A percentile compares a stretch with the other conserved stretches of the same genome.
phyloP scores from a whole-genome alignment of 768 basidiomycete genomes.

The Agaricus blazei region DNA sequence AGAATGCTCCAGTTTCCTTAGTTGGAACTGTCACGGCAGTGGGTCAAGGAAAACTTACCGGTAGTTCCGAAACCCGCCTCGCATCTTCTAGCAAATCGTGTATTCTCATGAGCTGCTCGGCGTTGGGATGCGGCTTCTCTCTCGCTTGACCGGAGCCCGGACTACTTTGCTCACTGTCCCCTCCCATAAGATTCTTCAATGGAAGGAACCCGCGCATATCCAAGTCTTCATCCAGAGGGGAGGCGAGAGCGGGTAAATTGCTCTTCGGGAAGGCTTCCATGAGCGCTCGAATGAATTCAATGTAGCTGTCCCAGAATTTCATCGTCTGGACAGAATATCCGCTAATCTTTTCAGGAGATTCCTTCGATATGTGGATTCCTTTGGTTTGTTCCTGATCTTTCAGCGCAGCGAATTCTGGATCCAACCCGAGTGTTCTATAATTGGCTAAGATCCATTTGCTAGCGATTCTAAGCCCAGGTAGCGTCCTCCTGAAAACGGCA shows the following conservation, averaged over 20 bases:
- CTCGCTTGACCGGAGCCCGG: conserved; percentile 19
- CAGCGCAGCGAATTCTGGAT: conserved; percentile 30
- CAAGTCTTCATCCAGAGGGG: conserved; percentile 82
- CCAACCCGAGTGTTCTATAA: conserved; percentile 56
- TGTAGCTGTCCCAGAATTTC: conserved; percentile 70
- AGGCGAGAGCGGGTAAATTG: conserved; percentile 50
- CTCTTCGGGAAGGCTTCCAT: conserved; percentile 62
- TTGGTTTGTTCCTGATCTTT: conserved; percentile 24
- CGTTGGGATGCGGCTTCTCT: conserved; percentile 76
- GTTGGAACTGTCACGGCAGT: not conserved
- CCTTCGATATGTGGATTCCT: conserved; percentile 24
- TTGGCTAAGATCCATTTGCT: conserved; percentile 88
- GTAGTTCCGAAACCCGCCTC: conserved; percentile 46
- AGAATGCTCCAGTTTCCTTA: conserved; percentile 27
- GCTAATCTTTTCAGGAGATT: conserved; percentile 25
- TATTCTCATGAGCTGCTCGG: conserved; percentile 93
- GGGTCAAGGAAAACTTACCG: conserved; percentile 37
- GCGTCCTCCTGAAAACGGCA: conserved; percentile 76
- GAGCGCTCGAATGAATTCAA: conserved; percentile 59
- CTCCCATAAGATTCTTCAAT: conserved; percentile 55
- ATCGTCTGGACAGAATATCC: conserved; percentile 34
- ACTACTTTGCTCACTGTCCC: conserved; percentile 19
- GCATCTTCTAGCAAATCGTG: conserved; percentile 78
- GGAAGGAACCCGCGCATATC: conserved; percentile 89
- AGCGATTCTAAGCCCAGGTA: conserved; percentile 83